phyloP scores from a whole-genome alignment of 148 eudicot genomes.

The Camellia sinensis region DNA sequence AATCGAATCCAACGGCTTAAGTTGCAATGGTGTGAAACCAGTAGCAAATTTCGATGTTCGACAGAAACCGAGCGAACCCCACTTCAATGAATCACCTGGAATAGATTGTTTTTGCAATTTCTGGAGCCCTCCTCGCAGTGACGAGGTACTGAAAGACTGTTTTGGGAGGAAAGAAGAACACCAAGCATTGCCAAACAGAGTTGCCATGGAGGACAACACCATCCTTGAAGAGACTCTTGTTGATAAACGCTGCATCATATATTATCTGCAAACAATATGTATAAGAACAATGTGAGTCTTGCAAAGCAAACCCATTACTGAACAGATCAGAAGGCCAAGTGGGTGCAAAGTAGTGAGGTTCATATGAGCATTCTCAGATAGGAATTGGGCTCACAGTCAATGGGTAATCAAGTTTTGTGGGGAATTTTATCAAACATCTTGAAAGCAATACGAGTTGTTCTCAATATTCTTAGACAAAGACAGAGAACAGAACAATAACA shows the following conservation, averaged over 20 bases:
- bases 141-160: constrained; percentile 21
- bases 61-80: constrained; percentile 59
- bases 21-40: constrained; percentile 80
- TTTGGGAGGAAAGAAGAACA: constrained; percentile 16
- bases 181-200: constrained; percentile 22
- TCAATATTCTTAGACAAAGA: too few relatives aligned
- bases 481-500: not conserved
- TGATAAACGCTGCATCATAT: constrained; percentile 48
- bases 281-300: not conserved
- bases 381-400: not conserved
- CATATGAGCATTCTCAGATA: not conserved
- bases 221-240: constrained; percentile 31
- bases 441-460: not conserved
- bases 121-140: constrained; percentile 11
- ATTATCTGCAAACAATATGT: constrained; percentile 21
- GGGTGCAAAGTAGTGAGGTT: not conserved
- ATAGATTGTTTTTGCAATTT: constrained; percentile 20
- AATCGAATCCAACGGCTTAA: constrained; percentile 68
- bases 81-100: constrained; percentile 48
- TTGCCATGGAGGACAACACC: constrained; percentile 29
- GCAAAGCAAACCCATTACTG: not conserved
- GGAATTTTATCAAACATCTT: constrained; percentile 22
- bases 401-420: constrained; percentile 7
- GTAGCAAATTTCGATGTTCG: constrained; percentile 69
- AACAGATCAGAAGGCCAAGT: constrained; percentile 2